A percentile compares a stretch with the other conserved stretches of the same genome.
Evolutionary conservation across 768 basidiomycete species (phyloP).

Genomic region (Boletus pseudopeckii): DNA sequence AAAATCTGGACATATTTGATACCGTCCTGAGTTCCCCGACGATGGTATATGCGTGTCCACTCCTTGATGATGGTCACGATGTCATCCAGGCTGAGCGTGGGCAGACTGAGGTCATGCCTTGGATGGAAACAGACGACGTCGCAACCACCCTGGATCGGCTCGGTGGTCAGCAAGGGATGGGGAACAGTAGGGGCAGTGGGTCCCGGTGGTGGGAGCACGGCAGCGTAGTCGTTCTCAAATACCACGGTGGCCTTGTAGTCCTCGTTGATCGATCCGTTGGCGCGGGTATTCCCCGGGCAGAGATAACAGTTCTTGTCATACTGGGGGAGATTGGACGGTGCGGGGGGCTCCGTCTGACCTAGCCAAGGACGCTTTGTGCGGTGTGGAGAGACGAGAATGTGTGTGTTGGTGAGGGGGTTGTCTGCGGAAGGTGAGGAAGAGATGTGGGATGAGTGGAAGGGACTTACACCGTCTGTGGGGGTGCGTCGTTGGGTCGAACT

Average conservation of each 20-base stretch:
- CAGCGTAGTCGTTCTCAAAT: conserved; percentile 84
- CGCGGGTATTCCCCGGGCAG: conserved; percentile 80
- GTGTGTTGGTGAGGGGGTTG: conserved; percentile 75
- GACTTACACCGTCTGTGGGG: conserved; percentile 68
- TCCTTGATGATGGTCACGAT: conserved; percentile 64
- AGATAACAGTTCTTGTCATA: conserved; percentile 80
- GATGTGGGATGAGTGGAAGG: neutral
- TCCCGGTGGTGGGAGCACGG: conserved; percentile 62
- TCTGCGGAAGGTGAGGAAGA: conserved; percentile 39
- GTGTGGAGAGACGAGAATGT: conserved; percentile 85
- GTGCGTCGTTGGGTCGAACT: conserved; percentile 60
- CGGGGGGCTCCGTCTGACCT: conserved; percentile 75
- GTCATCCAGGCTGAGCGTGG: conserved; percentile 55
- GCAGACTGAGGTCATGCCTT: conserved; percentile 79
- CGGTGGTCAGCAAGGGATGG: conserved; percentile 59
- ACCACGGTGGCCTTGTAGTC: conserved; percentile 62
- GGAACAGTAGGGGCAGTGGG: conserved; percentile 48
- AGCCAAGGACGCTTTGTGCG: conserved; percentile 90
- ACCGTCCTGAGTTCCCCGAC: conserved; percentile 58
- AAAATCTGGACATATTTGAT: conserved; percentile 87
- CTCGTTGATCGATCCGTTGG: conserved; percentile 68
- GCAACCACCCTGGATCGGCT: conserved; percentile 79
- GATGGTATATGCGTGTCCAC: conserved; percentile 67
- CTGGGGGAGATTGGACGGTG: conserved; percentile 47
- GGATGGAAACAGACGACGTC: conserved; percentile 88